Evolutionary conservation across 495 filamentous ascomycete genomes (phyloP), one percentile per base, ranked within the genome.

Genomic region (Podospora bellae-mahoneyi): DNA sequence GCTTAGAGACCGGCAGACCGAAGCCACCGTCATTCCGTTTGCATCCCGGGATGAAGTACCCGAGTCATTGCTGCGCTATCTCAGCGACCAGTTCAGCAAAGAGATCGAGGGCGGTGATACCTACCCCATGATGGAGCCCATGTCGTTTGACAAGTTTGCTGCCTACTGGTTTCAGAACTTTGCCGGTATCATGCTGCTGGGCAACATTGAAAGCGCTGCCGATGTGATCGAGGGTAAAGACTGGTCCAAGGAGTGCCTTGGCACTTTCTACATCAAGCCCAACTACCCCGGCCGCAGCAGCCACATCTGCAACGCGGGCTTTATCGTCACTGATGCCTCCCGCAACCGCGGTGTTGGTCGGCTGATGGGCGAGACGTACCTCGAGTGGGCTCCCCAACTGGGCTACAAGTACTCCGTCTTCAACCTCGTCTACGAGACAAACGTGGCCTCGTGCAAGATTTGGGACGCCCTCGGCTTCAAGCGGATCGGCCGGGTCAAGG

Each of bases 381-480:
- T 99, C 26, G 93, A 98, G 64, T 99, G 92, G 92, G 93, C 96
- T 19, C 93, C 94, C 53, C 91, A 89, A 77, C 84, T 98, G 82
- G 95, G 95, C 20, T 99, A 97, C 77, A 92, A 90, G 44, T 98
- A 98, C 82, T 93, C 91, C 13, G 92, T 99, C 48, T 99, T 99
- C 85, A 98, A 99, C 77, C 86, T 99, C 44, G 94, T 99, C 18
- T 99, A 97, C 79, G 95, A 98, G 83, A 97, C 91, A 68, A 98
- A 99, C 77, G 89, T 96, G 48, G 95, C 92, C 2, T 97, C 94
- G 19, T 93, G 91, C 75, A 91, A 92, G 60, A 93, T 99, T 68
- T 99, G 95, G 95, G 95, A 99, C 78, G 92, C 90, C 1, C 85
- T 99, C n/a, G 95, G 95, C 32, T 99, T 99, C 81, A 97, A 99